A percentile compares a stretch with the other conserved stretches of the same genome.
These are phyloP conservation scores for Pistacia vera DNA, from an alignment of 345 rosid species.

Conservation along the genomic window DNA sequence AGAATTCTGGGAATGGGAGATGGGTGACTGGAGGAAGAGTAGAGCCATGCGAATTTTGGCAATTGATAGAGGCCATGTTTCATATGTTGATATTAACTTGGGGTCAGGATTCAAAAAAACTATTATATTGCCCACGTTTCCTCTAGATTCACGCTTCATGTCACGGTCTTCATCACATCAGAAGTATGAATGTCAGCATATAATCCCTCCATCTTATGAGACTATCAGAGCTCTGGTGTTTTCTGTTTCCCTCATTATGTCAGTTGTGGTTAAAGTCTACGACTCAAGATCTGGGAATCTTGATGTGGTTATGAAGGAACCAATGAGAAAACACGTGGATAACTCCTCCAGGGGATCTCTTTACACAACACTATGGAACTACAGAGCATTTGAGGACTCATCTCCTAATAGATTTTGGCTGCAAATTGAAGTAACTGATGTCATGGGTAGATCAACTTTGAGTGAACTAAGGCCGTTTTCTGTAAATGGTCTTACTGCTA, in stretches of 20 bases:
- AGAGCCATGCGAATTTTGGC: conserved; percentile 83
- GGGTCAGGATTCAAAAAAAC: conserved; percentile 58
- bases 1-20: conserved; percentile 99
- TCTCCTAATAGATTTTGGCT: conserved; percentile 91
- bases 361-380: conserved; percentile 81
- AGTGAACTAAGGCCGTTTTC: conserved; percentile 84
- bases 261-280: conserved; percentile 77
- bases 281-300: conserved; percentile 64
- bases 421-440: conserved; percentile 71
- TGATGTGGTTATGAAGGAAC: conserved; percentile 64
- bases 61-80: conserved; percentile 87
- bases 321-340: conserved; percentile 58
- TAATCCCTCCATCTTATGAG: conserved; percentile 72
- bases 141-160: conserved; percentile 92
- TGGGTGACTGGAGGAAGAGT: conserved; percentile 98
- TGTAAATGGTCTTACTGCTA: conserved; percentile 59
- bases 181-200: conserved; percentile 63
- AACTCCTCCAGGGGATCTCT: conserved; percentile 60
- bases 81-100: conserved; percentile 73
- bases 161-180: conserved; percentile 58
- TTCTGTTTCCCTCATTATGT: conserved; percentile 58
- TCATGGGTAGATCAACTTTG: conserved; percentile 54
- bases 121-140: conserved; percentile 87
- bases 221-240: conserved; percentile 85
- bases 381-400: conserved; percentile 86